Evolutionary conservation across 1,139 yeast species (phyloP), one percentile per base, ranked within the genome.

Genomic region (Kodamaea sp.): DNA sequence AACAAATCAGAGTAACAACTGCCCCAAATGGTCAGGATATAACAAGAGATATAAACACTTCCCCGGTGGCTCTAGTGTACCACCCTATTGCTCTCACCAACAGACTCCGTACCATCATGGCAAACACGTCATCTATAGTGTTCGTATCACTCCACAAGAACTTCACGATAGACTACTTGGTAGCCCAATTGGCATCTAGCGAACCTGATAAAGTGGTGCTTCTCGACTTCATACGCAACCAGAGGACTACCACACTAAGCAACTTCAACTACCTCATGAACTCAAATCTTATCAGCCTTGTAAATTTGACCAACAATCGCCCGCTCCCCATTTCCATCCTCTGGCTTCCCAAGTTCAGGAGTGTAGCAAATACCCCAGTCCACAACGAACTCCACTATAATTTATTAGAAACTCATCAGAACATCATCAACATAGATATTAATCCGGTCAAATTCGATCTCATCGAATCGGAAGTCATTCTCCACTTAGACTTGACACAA

Each of bases 271-370:
- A 28, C 26, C 23, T 42, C 14, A 35, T 46, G 15, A 44, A 46
- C 16, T 44, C 50, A 8, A 46, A 44, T 27, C 34, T 44, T 15
- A 34, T 30, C 9, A 19, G 22, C n/a, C 33, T 44, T 3, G 11
- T 16, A 8, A 9, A 7, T 7, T 7, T 20, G 7, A n/a, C 8
- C 18, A 10, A 9, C 19, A 26, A 15, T 20, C 26, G 11, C 12
- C 16, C 3, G 3, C 16, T 37, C 10, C 43, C 50, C 1, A 22
- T 31, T 2, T 16, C 43, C 5, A 29, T 50, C 4, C 43, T 55
- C 9, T 56, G 60, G 62, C 36, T 57, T 8, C 62, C 62, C 0
- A 31, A 31, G 29, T 42, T 53, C 23, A 44, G 34, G 30, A 44
- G 49, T 3, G 14, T 26, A 4, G 32, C 38, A 6, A 31, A n/a